Evolutionary conservation across 768 basidiomycete species (phyloP).

Genomic region (Lenzites betulinus): DNA sequence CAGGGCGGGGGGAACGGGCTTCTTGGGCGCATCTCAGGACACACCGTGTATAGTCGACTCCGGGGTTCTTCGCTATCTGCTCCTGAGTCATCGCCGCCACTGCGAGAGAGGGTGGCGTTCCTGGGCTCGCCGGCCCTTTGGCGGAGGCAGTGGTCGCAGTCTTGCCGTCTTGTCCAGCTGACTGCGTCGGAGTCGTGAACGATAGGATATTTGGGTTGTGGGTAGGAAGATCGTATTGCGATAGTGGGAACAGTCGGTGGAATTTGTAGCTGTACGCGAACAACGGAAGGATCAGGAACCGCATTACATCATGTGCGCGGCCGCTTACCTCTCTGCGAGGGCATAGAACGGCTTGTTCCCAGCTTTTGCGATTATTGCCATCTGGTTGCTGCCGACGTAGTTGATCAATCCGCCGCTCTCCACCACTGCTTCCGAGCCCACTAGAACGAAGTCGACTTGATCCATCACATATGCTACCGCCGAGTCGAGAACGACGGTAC

Average conservation of each 20-base stretch:
- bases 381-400: conserved; percentile 93
- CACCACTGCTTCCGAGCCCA: conserved; percentile 97
- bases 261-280: conserved; percentile 82
- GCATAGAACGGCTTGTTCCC: conserved; percentile 97
- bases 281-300: conserved; percentile 4
- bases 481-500: conserved; percentile 92
- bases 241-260: conserved; percentile 91
- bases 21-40: conserved; percentile 19
- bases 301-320: conserved; percentile 20
- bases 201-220: conserved; percentile 76
- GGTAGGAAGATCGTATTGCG: conserved; percentile 86
- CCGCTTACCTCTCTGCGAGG: conserved; percentile 77
- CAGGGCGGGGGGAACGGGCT: conserved; percentile 9
- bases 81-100: conserved; percentile 70
- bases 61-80: conserved; percentile 81
- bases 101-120: conserved; percentile 19
- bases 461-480: conserved; percentile 98
- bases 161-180: conserved; percentile 19
- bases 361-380: conserved; percentile 94
- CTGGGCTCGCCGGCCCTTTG: conserved; percentile 2
- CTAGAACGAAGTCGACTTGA: conserved; percentile 91
- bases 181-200: conserved; percentile 48
- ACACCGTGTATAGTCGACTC: conserved; percentile 93
- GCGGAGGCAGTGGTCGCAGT: conserved; percentile 6
- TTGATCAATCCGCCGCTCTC: conserved; percentile 94